Conservation (phyloP, 2,329 filamentous ascomycete genomes). For the Zasmidium cellare region DNA sequence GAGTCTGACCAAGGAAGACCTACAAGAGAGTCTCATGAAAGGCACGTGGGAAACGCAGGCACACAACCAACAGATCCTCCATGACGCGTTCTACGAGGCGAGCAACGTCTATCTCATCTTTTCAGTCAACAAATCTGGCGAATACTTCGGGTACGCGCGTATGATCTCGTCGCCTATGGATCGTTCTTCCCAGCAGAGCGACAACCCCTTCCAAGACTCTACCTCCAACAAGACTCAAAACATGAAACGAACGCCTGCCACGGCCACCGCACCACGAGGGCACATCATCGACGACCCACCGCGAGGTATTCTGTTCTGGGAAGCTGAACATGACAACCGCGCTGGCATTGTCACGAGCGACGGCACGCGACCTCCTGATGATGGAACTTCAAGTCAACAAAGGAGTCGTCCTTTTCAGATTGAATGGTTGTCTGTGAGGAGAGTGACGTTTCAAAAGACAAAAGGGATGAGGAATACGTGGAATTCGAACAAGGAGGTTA, state of each 20-base stretch:
- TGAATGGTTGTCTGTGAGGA: constrained; percentile 81
- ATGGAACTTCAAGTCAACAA: constrained; percentile 47
- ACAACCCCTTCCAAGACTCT: not conserved
- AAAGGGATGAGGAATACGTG: constrained; percentile 84
- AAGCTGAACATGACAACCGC: constrained; percentile 61
- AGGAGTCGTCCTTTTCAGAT: constrained; percentile 90
- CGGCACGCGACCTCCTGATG: constrained; percentile 29
- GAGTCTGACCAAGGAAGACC: constrained; percentile 84
- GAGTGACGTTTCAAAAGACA: constrained; percentile 84
- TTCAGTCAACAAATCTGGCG: constrained; percentile 94
- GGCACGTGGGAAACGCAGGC: constrained; percentile 92
- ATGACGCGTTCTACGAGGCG: constrained; percentile 75
- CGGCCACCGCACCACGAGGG: constrained; percentile 73
- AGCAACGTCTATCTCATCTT: constrained; percentile 90
- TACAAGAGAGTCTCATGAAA: constrained; percentile 79
- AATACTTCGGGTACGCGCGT: constrained; percentile 91
- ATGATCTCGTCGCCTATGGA: constrained; percentile 84
- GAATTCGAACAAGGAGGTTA: constrained; percentile 93
- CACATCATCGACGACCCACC: constrained; percentile 89
- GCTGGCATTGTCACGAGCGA: constrained; percentile 7
- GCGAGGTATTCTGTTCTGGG: constrained; percentile 94
- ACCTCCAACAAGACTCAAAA: constrained; percentile 50
- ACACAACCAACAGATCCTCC: constrained; percentile 80
- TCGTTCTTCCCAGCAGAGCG: constrained; percentile 43
- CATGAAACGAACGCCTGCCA: constrained; percentile 75